A percentile compares a stretch with the other conserved stretches of the same genome.
phyloP scores from a whole-genome alignment of 2,329 filamentous ascomycete species.

The Periglandula ipomoeae region DNA sequence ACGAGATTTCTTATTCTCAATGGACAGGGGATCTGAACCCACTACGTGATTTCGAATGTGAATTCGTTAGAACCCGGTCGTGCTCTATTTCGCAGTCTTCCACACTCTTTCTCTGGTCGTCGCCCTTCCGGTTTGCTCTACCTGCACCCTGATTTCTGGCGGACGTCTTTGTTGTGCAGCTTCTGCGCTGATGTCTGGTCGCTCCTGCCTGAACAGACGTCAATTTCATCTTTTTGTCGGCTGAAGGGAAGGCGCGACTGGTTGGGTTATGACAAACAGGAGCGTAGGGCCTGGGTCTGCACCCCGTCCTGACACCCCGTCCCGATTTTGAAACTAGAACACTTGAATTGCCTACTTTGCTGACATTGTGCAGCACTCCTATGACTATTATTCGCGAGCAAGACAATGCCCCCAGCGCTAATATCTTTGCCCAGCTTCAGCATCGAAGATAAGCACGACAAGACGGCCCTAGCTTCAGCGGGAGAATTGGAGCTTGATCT shows the following conservation, averaged over 20 bases:
- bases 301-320: too few species aligned
- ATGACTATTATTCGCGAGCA: neutral
- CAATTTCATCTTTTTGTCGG: neutral
- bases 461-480: constrained; percentile 16
- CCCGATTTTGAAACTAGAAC: too few species aligned
- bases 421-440: constrained; percentile 18
- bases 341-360: neutral
- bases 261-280: neutral
- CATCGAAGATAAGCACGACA: constrained; percentile 13
- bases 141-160: neutral
- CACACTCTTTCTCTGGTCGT: too few species aligned
- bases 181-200: neutral
- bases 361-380: neutral
- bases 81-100: too few species aligned
- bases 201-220: neutral
- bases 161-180: neutral
- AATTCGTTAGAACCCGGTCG: too few species aligned
- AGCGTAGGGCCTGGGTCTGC: neutral
- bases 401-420: constrained; percentile 8
- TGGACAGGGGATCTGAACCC: too few species aligned
- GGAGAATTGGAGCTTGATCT: constrained; percentile 19
- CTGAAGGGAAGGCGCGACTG: neutral
- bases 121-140: too few species aligned
- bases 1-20: neutral
- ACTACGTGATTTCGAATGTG: neutral